These are phyloP conservation scores for Microdochium trichocladiopsis DNA, from an alignment of 2,329 filamentous ascomycete species.

Conservation along the genomic window DNA sequence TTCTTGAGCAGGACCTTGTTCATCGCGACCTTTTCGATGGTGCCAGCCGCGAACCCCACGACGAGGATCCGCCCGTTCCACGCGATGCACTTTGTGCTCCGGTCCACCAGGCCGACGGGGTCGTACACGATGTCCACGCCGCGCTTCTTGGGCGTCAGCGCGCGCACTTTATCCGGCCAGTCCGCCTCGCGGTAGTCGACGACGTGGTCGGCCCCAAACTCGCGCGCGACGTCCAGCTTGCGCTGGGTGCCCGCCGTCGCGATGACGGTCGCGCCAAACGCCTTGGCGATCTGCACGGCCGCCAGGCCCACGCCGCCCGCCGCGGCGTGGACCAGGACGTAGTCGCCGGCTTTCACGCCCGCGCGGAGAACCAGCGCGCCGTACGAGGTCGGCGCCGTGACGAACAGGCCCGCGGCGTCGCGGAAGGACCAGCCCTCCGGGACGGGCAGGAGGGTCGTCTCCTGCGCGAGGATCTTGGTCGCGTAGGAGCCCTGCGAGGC, in stretches of 20 bases:
- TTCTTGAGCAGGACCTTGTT: slow-evolving; percentile 94
- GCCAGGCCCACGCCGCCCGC: slow-evolving; percentile 88
- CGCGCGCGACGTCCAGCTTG: slow-evolving; percentile 72
- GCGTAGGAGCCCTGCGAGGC: slow-evolving; percentile 82
- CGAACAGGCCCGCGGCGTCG: slow-evolving; percentile 82
- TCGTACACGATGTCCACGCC: slow-evolving; percentile 94
- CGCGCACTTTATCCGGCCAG: slow-evolving; percentile 66
- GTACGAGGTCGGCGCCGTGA: slow-evolving; percentile 88
- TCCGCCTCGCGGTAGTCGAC: slow-evolving; percentile 65
- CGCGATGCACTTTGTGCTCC: slow-evolving; percentile 81
- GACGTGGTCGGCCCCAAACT: slow-evolving; percentile 79
- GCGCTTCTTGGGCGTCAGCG: slow-evolving; percentile 62
- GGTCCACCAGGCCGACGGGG: slow-evolving; percentile 83
- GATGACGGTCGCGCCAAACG: slow-evolving; percentile 84
- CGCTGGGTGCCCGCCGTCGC: slow-evolving; percentile 77
- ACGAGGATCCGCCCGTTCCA: slow-evolving; percentile 89
- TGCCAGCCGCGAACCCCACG: slow-evolving; percentile 80
- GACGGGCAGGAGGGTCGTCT: slow-evolving; percentile 63
- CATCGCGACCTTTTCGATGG: slow-evolving; percentile 85
- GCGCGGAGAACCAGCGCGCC: slow-evolving; percentile 75
- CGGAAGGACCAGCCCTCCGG: slow-evolving; percentile 76
- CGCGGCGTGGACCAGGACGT: slow-evolving; percentile 84
- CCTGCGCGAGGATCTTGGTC: slow-evolving; percentile 61
- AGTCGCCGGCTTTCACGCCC: slow-evolving; percentile 70
- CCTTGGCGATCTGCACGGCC: slow-evolving; percentile 91